Conservation (phyloP, 2,329 filamentous ascomycete genomes). For the Chaetomiaceae sp. region DNA sequence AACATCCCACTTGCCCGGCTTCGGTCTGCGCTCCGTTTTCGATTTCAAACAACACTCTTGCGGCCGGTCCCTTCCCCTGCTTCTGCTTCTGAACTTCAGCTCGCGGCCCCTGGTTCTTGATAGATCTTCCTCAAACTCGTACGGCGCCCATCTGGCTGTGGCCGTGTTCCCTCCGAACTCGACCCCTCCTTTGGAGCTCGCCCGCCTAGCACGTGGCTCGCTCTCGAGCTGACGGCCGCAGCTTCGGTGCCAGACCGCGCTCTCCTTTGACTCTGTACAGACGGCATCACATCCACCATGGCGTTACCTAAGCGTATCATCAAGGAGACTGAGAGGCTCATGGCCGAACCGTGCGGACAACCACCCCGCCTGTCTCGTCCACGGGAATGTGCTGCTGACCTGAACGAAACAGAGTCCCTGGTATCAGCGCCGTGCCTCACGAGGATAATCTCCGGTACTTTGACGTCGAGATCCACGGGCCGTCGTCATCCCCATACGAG, state of each 20-base stretch:
- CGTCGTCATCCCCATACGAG: slow-evolving; percentile 89
- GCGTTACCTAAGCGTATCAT: slow-evolving; percentile 93
- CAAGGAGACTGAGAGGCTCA: slow-evolving; percentile 96
- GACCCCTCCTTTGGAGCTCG: not conserved
- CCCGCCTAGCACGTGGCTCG: no score
- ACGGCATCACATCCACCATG: slow-evolving; percentile 38
- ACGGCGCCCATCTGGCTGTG: no score
- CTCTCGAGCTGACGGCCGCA: not conserved
- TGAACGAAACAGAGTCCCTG: slow-evolving; percentile 63
- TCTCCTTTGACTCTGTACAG: not conserved
- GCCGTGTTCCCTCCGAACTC: no score
- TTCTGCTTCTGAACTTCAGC: no score
- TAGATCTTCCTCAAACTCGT: not conserved
- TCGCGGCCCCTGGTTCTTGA: no score
- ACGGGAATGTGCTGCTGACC: not conserved
- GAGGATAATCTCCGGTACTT: slow-evolving; percentile 98
- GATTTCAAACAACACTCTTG: not conserved
- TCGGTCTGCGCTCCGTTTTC: slow-evolving; percentile 2
- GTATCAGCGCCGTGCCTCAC: slow-evolving; percentile 91
- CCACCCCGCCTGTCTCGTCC: not conserved
- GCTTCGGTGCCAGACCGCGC: not conserved
- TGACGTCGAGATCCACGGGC: slow-evolving; percentile 93
- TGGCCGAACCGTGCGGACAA: slow-evolving; percentile 79
- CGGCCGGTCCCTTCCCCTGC: not conserved
- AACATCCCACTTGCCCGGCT: slow-evolving; percentile 8